Base-by-base conservation (phyloP, 2,329 filamentous ascomycete genomes). In the Alternaria atra region DNA sequence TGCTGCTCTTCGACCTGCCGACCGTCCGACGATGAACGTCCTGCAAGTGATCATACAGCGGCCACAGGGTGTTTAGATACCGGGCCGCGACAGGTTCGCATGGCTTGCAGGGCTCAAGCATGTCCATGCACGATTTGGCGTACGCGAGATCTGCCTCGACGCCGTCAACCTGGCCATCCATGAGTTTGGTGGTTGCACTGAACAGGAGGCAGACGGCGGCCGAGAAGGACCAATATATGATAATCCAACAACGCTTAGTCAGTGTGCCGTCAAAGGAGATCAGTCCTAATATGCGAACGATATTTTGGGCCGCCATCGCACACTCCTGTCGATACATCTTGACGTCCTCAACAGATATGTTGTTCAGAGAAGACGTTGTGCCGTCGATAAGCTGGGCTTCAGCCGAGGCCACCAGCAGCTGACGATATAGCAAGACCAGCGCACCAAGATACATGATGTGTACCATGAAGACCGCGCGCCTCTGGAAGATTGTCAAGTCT, bases 391-490 rank as follows among this genome's bases (percentile, higher is more conserved):
- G 65, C 44, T 76, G 73, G 6, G 63, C 67, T 52, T 78, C 71
- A 13, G 73, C 71, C 17, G 73, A 70, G 6, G 74, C 75, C 25
- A 79, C 68, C 3, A 80, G 64, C 15, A 76, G 48, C 43, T 76
- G 74, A 10, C 77, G 74, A 35, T 79, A 78, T 3, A 80, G 65
- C 25, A 78, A 63, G 6, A 79, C 72, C 15, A 79, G 55, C 8
- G 76, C 76, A 10, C 77, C 77, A 40, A 79, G 67, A 55, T 79
- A 79, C 74, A 78, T 77, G 52, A 79, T 77, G 52, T 80, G 77
- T 30, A 79, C 69, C 75, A 80, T 77, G 15, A 79, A 65, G 25
- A 78, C 74, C 2, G 76, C 74, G 35, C 77, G 68, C 34, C 71
- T 63, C 54, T 80, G 73, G 39, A 71, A 77, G 4, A 72, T 30